phyloP scores from a whole-genome alignment of 2,329 filamentous ascomycete genomes.

The Talaromyces pinophilus region DNA sequence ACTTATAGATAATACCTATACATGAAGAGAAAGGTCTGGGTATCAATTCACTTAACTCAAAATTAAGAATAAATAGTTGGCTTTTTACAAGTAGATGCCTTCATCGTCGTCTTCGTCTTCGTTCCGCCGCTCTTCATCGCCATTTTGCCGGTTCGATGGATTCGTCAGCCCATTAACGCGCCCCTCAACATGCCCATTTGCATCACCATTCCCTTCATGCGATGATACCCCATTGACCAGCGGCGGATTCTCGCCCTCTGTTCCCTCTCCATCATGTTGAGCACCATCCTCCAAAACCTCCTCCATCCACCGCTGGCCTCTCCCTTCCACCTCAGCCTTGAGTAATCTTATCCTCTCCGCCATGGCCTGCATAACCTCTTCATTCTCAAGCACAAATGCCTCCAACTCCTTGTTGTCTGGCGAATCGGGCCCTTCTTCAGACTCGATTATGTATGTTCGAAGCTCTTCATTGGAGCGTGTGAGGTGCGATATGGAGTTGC shows the following conservation, averaged over 20 bases:
- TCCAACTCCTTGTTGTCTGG: conserved; percentile 45
- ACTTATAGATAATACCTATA: background rate
- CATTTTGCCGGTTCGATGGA: conserved; percentile 8
- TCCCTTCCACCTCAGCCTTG: conserved; percentile 53
- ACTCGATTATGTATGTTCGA: conserved; percentile 48
- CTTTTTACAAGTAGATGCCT: conserved; percentile 24
- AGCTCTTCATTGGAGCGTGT: conserved; percentile 59
- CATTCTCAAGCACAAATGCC: conserved; percentile 57
- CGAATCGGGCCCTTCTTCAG: conserved; percentile 46
- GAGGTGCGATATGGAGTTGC: conserved; percentile 62
- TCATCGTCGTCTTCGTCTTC: conserved; percentile 16
- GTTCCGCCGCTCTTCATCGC: conserved; percentile 3
- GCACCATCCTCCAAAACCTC: conserved; percentile 26
- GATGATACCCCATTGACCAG: conserved; percentile 12
- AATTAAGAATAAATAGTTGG: background rate
- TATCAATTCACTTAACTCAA: conserved; percentile 9
- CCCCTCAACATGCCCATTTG: background rate
- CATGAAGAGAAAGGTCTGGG: background rate
- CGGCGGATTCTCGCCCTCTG: background rate
- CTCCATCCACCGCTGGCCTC: conserved; percentile 57
- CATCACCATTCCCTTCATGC: conserved; percentile 5
- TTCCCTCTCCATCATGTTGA: background rate
- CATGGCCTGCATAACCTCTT: conserved; percentile 58
- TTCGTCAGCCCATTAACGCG: conserved; percentile 17
- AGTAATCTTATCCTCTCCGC: conserved; percentile 56